A percentile compares a stretch with the other conserved stretches of the same genome.
These are phyloP conservation scores for Yamadazyma mexicana DNA, from an alignment of 1,139 yeast genomes.

Conservation along the genomic window DNA sequence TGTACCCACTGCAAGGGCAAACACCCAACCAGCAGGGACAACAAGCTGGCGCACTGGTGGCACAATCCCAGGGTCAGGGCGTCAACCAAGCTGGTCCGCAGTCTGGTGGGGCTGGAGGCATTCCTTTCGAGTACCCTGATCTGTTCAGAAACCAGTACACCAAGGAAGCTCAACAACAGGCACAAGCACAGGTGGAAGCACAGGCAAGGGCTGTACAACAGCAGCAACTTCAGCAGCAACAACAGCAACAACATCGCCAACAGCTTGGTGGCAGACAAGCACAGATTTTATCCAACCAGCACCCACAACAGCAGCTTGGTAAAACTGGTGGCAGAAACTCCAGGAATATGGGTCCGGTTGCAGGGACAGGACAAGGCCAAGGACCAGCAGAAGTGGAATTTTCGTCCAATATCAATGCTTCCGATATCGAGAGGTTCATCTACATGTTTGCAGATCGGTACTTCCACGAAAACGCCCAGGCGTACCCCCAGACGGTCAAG, in stretches of 20 bases:
- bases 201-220: slow-evolving; percentile 12
- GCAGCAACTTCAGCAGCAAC: slow-evolving; percentile 7
- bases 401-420: slow-evolving; percentile 26
- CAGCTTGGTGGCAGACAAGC: background rate
- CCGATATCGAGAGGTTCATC: slow-evolving; percentile 49
- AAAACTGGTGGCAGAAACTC: background rate
- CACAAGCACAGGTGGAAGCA: slow-evolving; percentile 11
- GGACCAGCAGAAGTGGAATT: slow-evolving; percentile 6
- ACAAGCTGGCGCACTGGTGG: background rate
- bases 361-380: background rate
- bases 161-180: slow-evolving; percentile 24
- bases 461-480: slow-evolving; percentile 44
- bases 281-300: slow-evolving; percentile 1
- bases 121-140: slow-evolving; percentile 25
- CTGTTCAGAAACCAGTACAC: slow-evolving; percentile 29
- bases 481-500: slow-evolving; percentile 50
- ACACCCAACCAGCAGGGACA: slow-evolving; percentile 6
- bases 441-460: slow-evolving; percentile 51
- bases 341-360: background rate
- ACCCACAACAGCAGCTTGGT: background rate
- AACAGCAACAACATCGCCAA: slow-evolving; percentile 10
- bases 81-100: slow-evolving; percentile 2
- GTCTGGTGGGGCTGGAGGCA: background rate
- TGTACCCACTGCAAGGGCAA: slow-evolving; percentile 10
- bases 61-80: background rate